Base-by-base conservation (phyloP, 768 basidiomycete genomes). In the Hericium alpestre region DNA sequence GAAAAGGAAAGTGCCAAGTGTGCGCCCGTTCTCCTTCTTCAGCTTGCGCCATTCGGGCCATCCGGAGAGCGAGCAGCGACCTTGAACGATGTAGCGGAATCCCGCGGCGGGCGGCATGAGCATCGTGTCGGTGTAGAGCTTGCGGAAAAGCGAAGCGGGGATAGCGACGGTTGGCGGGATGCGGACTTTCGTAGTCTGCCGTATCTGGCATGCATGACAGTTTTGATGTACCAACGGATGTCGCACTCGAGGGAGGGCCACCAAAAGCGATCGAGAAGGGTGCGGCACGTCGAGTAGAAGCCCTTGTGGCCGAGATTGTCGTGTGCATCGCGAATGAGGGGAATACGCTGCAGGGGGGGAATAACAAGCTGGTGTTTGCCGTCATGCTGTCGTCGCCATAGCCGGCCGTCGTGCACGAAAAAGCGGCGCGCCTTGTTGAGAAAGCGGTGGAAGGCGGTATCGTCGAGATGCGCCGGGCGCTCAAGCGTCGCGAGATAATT, bases 61-160 rank as follows among this genome's bases (percentile, higher is more conserved):
- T 8, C 56, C 57, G 0, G 67, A 65, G 0, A 77, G 68, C 0
- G 67, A 66, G 56, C 70, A 73, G 0, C 67, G 61, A 0, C 65
- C 75, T 50, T 74, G 74, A 0, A 77, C 59, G 15, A 77, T 58
- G 37, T 71, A 72, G 7, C 58, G 59, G 58, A 58, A 74, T 0
- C 73, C 66, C 1, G 64, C 63, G 0, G 72, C 65, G 0, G 52
- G 56, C 0, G 71, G 74, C 63, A 79, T 69, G 51, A 67, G 62
- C 74, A 79, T 76, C 0, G 71, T 69, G 60, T 79, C 71, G 8
- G 73, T 62, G 40, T 76, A 69, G 0, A 70, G 66, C 38, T 73
- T 72, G 11, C 59, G n/a, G 56, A 74, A 76, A 9, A 67, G 60
- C 0, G 58, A 51, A 2, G 61, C 53, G 2, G 67, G 65, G 0